A percentile compares a stretch with the other conserved stretches of the same genome.
Conservation (phyloP, 352 stramenopile species). For the Phytopythium mirpurense region DNA sequence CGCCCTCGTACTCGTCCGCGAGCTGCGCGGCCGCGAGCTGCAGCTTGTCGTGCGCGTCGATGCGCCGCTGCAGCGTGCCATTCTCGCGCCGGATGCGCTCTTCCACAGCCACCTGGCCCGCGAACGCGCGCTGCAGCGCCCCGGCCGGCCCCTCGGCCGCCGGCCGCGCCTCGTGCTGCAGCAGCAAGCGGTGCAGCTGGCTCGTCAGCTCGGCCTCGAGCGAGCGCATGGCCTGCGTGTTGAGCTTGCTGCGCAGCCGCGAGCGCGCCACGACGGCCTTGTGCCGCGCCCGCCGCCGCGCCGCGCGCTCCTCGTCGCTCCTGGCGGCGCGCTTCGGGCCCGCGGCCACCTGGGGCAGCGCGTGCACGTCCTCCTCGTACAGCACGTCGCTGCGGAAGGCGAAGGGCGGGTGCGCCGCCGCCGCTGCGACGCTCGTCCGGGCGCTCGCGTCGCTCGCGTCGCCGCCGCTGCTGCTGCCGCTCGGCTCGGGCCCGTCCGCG, state of each 20-base stretch:
- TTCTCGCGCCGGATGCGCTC: constrained; percentile 35
- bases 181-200: constrained; percentile 21
- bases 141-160: background rate
- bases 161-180: constrained; percentile 5
- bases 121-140: constrained; percentile 13
- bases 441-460: background rate
- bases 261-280: constrained; percentile 33
- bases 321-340: background rate
- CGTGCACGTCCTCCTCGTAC: constrained; percentile 17
- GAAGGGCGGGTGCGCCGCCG: constrained; percentile 2
- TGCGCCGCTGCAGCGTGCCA: constrained; percentile 21
- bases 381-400: constrained; percentile 17
- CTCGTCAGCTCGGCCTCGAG: constrained; percentile 18
- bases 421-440: background rate
- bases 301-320: constrained; percentile 17
- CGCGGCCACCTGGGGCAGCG: background rate
- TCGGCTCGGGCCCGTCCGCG: background rate
- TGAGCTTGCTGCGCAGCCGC: constrained; percentile 21
- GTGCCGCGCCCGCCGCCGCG: constrained; percentile 20
- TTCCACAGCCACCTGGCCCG: constrained; percentile 21
- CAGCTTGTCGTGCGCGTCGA: constrained; percentile 29
- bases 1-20: constrained; percentile 7
- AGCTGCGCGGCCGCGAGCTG: constrained; percentile 7
- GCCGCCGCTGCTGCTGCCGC: constrained; percentile 5
- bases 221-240: constrained; percentile 19